Percentiles rank a stretch among this genome's conserved stretches.
Conservation (phyloP, 148 eudicot genomes). For the Fagopyrum esculentum region DNA sequence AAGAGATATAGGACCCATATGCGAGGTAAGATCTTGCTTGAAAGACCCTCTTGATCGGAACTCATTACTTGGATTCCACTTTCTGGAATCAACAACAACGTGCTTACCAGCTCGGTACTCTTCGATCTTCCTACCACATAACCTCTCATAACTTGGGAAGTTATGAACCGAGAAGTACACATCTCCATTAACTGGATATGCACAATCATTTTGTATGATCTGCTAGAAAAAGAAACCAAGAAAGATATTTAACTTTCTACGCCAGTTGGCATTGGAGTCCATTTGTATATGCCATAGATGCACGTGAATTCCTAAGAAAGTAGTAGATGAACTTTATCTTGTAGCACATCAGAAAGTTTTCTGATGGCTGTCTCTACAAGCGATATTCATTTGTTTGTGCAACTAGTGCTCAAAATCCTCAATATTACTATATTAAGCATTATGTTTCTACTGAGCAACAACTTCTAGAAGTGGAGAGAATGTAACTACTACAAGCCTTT, state of each 20-base stretch:
- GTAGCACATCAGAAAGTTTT: background rate
- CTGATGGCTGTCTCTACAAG: background rate
- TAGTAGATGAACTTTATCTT: background rate
- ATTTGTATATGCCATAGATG: background rate
- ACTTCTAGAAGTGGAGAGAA: background rate
- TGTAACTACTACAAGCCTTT: background rate
- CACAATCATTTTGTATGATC: conserved; percentile 66
- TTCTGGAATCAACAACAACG: conserved; percentile 75
- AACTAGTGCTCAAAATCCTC: background rate
- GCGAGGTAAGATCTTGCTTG: conserved; percentile 56
- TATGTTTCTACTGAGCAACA: background rate
- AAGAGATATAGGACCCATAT: conserved; percentile 34
- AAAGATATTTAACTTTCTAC: background rate
- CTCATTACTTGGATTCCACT: conserved; percentile 42
- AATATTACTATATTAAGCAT: background rate
- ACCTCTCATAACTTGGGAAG: conserved; percentile 56
- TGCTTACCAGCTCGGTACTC: conserved; percentile 93
- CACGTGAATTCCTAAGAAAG: background rate
- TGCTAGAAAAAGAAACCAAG: conserved; percentile 23
- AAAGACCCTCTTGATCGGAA: conserved; percentile 49
- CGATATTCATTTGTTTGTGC: background rate
- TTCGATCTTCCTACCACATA: conserved; percentile 71
- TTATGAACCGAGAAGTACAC: conserved; percentile 80
- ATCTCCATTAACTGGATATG: conserved; percentile 78
- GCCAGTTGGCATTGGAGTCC: background rate